Evolutionary conservation across 2,329 filamentous ascomycete species (phyloP).

Genomic region (Elsinoe batatas): DNA sequence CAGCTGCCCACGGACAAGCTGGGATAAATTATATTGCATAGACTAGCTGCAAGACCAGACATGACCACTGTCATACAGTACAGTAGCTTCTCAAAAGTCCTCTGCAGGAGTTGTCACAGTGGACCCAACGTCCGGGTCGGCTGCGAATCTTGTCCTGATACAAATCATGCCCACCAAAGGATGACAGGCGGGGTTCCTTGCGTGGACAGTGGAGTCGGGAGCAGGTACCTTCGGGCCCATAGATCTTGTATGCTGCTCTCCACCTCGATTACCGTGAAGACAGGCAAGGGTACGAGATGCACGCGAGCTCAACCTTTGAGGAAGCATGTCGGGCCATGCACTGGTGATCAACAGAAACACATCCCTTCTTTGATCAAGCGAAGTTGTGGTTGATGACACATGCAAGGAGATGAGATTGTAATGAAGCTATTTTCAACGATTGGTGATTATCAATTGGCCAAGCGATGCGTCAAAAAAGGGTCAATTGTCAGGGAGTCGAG

Average conservation of each 20-base stretch:
- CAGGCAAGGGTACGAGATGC: background rate
- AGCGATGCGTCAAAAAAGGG: background rate
- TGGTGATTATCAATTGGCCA: slow-evolving; percentile 3
- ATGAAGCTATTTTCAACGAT: slow-evolving; percentile 8
- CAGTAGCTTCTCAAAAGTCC: too few relatives aligned
- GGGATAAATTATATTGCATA: background rate
- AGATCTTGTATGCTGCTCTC: background rate
- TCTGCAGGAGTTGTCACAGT: background rate
- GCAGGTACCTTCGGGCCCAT: too few relatives aligned
- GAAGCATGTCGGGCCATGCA: background rate
- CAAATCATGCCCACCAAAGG: background rate
- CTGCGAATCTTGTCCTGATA: background rate
- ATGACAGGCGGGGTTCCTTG: background rate
- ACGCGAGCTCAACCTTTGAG: background rate
- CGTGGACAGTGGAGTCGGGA: background rate
- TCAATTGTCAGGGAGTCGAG: background rate
- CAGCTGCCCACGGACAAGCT: background rate
- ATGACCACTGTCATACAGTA: background rate
- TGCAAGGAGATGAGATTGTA: slow-evolving; percentile 6
- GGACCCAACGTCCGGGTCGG: slow-evolving; percentile 5
- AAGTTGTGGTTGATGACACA: background rate
- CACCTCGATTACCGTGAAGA: background rate
- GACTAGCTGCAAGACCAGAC: background rate
- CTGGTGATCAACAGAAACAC: background rate
- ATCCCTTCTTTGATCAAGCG: background rate